Evolutionary conservation across 805 yeast species (phyloP), one percentile per base, ranked within the genome.

Genomic region (Lipomyces starkeyi): DNA sequence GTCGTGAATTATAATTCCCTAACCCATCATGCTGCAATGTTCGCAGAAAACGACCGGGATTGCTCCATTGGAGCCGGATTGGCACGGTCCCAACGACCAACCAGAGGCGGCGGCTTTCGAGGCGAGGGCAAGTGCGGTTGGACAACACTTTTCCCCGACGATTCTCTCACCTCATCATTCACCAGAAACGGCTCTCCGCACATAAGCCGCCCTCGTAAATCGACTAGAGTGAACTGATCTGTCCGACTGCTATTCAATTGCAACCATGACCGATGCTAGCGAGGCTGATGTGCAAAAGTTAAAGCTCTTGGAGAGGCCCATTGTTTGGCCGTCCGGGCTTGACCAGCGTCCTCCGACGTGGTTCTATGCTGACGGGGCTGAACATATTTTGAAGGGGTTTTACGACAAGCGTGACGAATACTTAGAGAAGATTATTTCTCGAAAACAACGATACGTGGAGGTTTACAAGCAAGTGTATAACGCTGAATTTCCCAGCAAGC

Each of bases 391-490:
- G 49, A 43, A 43, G 22, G 49, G 49, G 2, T 43, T 43, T 43
- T 43, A 43, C 6, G 49, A 43, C 49, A 43, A 43, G 8, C 49
- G 49, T 8, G 49, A 43, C 14, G 49, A 43, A 43, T 43, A n/a
- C 20, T 43, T 43, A 25, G 49, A 43, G 49, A 43, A 43, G 20
- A n/a, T 43, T n/a, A 43, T 43, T 6, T 5, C 49, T 17, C 20
- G 49, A 43, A 43, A 43, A 43, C 49, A 43, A 43, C 49, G 49
- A 43, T 43, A 43, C 22, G 22, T 43, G 49, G 49, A 43, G 22
- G 20, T 8, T 8, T 43, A 43, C 49, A 43, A 43, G 25, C 22
- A 43, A n/a, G 20, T 43, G 11, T n/a, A 43, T n/a, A 17, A 43
- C 3, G 14, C 7, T 11, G 49, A 43, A 4, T 43, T 43, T 43